A percentile compares a stretch with the other conserved stretches of the same genome.
phyloP scores from a whole-genome alignment of 2,329 filamentous ascomycete species.

The Rosellinia necatrix region DNA sequence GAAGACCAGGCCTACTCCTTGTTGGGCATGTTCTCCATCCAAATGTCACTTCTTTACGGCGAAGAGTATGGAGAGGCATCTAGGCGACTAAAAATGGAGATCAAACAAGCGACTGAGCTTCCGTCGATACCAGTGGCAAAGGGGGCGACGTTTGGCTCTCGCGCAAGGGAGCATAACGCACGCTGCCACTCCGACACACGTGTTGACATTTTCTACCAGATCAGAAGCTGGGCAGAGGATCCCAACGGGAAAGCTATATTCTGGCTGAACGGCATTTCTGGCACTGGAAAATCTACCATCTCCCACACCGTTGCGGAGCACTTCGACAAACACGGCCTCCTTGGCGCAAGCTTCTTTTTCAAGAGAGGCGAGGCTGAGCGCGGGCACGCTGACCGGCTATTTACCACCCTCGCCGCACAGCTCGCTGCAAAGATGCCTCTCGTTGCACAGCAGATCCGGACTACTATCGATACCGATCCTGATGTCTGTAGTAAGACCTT shows the following conservation, averaged over 20 bases:
- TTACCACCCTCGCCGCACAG: background rate
- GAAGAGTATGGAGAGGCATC: background rate
- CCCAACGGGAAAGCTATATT: conserved; percentile 36
- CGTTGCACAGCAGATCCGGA: background rate
- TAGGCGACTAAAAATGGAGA: background rate
- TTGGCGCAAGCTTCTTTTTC: conserved; percentile 48
- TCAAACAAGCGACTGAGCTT: background rate
- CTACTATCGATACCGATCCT: background rate
- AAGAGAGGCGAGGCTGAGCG: conserved; percentile 34
- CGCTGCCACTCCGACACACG: conserved; percentile 34
- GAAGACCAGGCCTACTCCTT: background rate
- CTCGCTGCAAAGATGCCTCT: background rate
- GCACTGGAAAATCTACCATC: conserved; percentile 48
- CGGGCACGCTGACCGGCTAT: background rate
- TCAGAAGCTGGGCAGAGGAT: conserved; percentile 39
- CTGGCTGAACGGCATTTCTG: conserved; percentile 46
- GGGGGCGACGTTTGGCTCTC: background rate
- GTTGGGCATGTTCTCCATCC: background rate
- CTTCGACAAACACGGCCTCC: background rate
- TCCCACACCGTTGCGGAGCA: conserved; percentile 39
- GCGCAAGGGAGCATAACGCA: background rate
- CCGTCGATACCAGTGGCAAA: background rate
- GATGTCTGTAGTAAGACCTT: background rate
- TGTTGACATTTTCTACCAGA: conserved; percentile 39
- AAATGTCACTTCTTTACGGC: background rate